Conservation (phyloP, 208 protist species). For the Trypanosoma melophagium region DNA sequence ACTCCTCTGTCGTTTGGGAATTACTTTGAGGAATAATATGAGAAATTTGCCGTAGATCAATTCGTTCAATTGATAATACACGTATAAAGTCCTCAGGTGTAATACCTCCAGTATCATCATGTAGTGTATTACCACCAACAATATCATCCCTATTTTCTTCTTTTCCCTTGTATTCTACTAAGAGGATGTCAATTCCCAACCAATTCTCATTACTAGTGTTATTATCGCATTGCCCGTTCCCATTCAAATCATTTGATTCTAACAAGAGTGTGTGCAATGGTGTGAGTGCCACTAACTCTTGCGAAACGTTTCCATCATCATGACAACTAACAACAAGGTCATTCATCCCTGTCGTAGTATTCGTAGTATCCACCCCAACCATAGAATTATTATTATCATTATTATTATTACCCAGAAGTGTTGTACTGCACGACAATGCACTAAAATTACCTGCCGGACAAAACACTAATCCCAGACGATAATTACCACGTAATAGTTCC, state of each 20-base stretch:
- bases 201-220: neutral
- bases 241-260: neutral
- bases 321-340: neutral
- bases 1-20: neutral
- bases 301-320: neutral
- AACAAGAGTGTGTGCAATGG: constrained; percentile 21
- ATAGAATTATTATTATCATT: too few relatives aligned
- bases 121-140: neutral
- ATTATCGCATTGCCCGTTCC: neutral
- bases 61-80: constrained; percentile 3
- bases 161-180: constrained; percentile 7
- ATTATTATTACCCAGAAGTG: too few relatives aligned
- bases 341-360: neutral
- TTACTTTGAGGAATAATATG: neutral
- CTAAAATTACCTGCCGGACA: constrained; percentile 3
- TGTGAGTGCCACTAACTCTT: constrained; percentile 1
- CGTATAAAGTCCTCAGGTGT: constrained; percentile 2
- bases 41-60: constrained; percentile 7
- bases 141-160: neutral
- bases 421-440: constrained; percentile 8
- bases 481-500: neutral
- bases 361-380: neutral
- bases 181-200: constrained; percentile 11
- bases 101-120: neutral
- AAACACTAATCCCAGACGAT: constrained; percentile 13